Base-by-base conservation (phyloP, 441 rosid genomes). In the Jatropha multifida region DNA sequence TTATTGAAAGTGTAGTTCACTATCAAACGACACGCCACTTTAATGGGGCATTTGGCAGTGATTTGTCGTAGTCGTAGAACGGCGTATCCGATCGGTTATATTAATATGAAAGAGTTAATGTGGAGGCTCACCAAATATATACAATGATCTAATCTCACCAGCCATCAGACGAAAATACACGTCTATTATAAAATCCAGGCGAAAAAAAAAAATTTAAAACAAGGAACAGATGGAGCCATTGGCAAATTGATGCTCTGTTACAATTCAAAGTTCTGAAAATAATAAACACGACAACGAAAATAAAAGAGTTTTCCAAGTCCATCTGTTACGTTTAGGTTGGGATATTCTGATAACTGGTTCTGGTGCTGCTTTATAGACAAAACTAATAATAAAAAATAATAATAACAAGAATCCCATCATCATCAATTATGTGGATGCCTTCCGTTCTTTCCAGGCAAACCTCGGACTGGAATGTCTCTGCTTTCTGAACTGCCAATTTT, bases 401-500 rank as follows among this genome's bases (percentile, higher is more conserved):
- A 60, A 67, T 40, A 61, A 68, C 20, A 41, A 26, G 48, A 61
- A 65, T 44, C 41, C 32, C 32, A 32, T 32, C 32, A 44, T 44
- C 48, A 44, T 44, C 64, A 65, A 41, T 52, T 41, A 68, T 71
- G 51, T 69, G 68, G 72, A 40, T 72, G 26, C 64, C 65, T 37
- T 44, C 70, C 76, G 51, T 62, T 72, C 62, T 61, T 68, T 52
- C 65, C 17, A 68, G 44, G 51, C 27, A 68, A 32, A 61, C 73
- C 76, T 68, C 61, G 37, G 38, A 69, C 60, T 15, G 40, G 61
- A 69, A 73, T 26, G 74, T 44, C 49, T 51, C 69, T 66, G 80
- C 79, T 74, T 54, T 12, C 56, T 11, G 68, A 60, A 38, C 46
- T 59, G 70, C 68, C 41, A 46, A 9, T 38, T 44, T 8, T 42